phyloP scores from a whole-genome alignment of 306 rosid species.

The Hippophae gyantsensis region DNA sequence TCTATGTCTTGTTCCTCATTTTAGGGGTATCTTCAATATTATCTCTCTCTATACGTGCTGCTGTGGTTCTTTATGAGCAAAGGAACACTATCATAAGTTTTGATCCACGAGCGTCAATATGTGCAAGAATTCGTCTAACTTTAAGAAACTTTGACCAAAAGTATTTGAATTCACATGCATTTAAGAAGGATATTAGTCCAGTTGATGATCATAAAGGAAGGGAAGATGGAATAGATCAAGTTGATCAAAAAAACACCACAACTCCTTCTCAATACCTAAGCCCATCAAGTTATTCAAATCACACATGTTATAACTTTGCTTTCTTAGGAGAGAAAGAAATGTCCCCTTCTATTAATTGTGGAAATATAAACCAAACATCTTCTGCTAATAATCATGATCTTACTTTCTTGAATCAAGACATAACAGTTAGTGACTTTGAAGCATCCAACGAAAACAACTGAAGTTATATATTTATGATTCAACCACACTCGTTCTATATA shows the following conservation, averaged over 20 bases:
- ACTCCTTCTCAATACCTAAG: conserved; percentile 19
- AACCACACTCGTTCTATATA: too few relatives aligned
- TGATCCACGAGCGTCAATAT: conserved; percentile 14
- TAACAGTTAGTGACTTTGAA: too few relatives aligned
- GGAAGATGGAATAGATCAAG: neutral
- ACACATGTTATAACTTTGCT: conserved; percentile 10
- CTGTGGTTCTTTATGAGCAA: conserved; percentile 22
- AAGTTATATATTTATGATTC: too few relatives aligned
- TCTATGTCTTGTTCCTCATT: conserved; percentile 50
- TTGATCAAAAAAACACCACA: conserved; percentile 16
- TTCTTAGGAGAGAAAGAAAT: conserved; percentile 12
- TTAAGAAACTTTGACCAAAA: conserved; percentile 20
- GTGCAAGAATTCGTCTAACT: conserved; percentile 20
- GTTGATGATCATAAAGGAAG: neutral
- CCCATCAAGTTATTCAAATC: conserved; percentile 17
- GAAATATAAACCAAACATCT: neutral
- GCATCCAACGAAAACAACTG: too few relatives aligned
- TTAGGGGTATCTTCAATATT: conserved; percentile 24
- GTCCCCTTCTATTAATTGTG: neutral
- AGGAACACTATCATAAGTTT: conserved; percentile 12
- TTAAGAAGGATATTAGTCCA: conserved; percentile 16
- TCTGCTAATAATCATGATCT: too few relatives aligned
- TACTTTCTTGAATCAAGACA: too few relatives aligned
- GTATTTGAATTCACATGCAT: conserved; percentile 35
- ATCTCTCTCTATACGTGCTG: conserved; percentile 21